Conservation (phyloP, 805 yeast species). For the Candida ortonii region DNA sequence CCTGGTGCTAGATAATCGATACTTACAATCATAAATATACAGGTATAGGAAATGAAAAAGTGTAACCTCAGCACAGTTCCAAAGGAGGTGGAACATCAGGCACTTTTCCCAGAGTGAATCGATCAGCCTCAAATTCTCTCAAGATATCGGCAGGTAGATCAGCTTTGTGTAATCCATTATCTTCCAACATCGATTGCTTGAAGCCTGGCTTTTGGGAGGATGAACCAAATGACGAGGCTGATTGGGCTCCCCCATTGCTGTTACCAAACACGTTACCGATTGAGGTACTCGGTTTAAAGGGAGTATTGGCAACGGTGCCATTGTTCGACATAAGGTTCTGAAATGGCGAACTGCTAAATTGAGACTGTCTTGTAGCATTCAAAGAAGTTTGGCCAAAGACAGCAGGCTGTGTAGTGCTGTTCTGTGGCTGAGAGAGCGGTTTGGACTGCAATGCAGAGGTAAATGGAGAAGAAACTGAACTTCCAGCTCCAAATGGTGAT, state of each 20-base stretch:
- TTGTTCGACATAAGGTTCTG: too few relatives aligned
- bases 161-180: conserved; percentile 27
- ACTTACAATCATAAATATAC: conserved; percentile 1
- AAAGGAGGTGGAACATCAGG: conserved; percentile 76
- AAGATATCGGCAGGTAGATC: conserved; percentile 44
- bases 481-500: conserved; percentile 8
- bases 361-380: conserved; percentile 4
- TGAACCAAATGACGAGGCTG: conserved; percentile 11
- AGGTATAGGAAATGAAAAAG: conserved; percentile 1
- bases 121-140: conserved; percentile 44
- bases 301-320: too few relatives aligned
- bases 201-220: conserved; percentile 12
- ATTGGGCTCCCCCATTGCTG: too few relatives aligned
- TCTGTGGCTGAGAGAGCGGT: too few relatives aligned
- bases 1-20: not conserved
- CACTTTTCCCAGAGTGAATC: conserved; percentile 57
- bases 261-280: too few relatives aligned
- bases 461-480: conserved; percentile 23
- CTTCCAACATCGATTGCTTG: conserved; percentile 24
- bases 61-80: conserved; percentile 33
- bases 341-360: conserved; percentile 2
- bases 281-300: too few relatives aligned
- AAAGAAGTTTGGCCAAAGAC: conserved; percentile 7
- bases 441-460: too few relatives aligned
- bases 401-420: conserved; percentile 3